Conservation (phyloP, 2,329 filamentous ascomycete genomes). For the Diaporthe australafricana region DNA sequence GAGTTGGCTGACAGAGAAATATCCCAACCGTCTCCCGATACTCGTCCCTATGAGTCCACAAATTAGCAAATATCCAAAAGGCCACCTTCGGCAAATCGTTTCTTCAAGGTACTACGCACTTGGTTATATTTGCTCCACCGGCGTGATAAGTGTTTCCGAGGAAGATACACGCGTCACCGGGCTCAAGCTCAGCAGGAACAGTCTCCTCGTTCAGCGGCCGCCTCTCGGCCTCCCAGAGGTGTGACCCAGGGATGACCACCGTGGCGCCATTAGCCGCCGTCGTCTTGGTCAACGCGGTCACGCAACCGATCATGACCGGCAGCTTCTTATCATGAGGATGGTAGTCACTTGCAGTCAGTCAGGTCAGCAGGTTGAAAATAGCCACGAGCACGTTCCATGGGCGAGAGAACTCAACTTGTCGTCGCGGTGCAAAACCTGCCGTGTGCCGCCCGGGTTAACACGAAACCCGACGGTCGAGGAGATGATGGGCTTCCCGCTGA, state of each 20-base stretch:
- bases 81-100: too few species aligned
- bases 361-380: not conserved
- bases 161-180: constrained; percentile 1
- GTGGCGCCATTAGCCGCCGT: constrained; percentile 8
- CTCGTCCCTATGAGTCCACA: not conserved
- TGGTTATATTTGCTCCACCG: not conserved
- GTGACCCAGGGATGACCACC: not conserved
- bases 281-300: constrained; percentile 6
- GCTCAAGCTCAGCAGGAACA: constrained; percentile 7
- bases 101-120: not conserved
- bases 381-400: too few species aligned
- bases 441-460: not conserved
- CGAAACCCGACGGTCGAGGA: constrained; percentile 1
- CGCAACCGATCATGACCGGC: constrained; percentile 11
- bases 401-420: not conserved
- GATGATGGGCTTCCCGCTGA: constrained; percentile 21
- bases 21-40: constrained; percentile 2
- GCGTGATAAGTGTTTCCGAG: constrained; percentile 10
- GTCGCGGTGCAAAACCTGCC: constrained; percentile 2
- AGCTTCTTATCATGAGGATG: not conserved
- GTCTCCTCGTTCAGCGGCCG: not conserved
- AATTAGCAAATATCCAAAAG: not conserved
- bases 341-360: not conserved
- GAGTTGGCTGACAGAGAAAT: constrained; percentile 7
- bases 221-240: not conserved